These are phyloP conservation scores for Colletotrichum sp. DNA, from an alignment of 2,329 filamentous ascomycete genomes.

Conservation along the genomic window DNA sequence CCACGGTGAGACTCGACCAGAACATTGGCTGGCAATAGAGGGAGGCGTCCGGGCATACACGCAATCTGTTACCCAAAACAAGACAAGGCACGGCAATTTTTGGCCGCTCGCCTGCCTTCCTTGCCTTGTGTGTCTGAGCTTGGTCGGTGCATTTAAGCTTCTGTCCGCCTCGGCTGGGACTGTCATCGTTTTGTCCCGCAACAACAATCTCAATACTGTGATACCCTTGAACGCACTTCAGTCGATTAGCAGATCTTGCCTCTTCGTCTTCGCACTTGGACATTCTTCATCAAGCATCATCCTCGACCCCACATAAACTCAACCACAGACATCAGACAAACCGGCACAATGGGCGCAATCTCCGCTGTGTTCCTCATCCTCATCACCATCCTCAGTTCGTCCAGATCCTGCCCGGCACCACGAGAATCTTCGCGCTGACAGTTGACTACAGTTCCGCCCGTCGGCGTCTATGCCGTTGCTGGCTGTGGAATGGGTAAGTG, in stretches of 20 bases:
- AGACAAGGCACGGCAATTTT: constrained; percentile 6
- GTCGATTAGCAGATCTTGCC: background rate
- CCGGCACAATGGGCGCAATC: constrained; percentile 50
- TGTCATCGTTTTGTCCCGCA: background rate
- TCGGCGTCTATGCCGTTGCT: constrained; percentile 67
- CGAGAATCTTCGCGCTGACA: constrained; percentile 24
- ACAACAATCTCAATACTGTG: background rate
- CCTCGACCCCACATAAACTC: background rate
- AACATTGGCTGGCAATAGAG: constrained; percentile 4
- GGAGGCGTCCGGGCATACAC: constrained; percentile 7
- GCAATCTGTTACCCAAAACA: background rate
- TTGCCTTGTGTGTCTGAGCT: background rate
- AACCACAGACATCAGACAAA: constrained; percentile 13
- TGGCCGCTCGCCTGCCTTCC: background rate
- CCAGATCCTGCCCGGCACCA: constrained; percentile 33
- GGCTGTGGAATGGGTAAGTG: constrained; percentile 63
- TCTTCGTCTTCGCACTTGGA: background rate
- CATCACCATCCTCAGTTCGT: constrained; percentile 58
- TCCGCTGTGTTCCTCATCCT: constrained; percentile 55
- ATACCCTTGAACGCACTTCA: constrained; percentile 3
- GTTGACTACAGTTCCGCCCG: constrained; percentile 62
- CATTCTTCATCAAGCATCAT: constrained; percentile 8
- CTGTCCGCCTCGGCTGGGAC: background rate
- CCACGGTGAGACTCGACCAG: background rate
- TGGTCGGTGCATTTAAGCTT: constrained; percentile 13